These are phyloP conservation scores for Diaporthe ampelina DNA, from an alignment of 2,329 filamentous ascomycete genomes.

Conservation along the genomic window DNA sequence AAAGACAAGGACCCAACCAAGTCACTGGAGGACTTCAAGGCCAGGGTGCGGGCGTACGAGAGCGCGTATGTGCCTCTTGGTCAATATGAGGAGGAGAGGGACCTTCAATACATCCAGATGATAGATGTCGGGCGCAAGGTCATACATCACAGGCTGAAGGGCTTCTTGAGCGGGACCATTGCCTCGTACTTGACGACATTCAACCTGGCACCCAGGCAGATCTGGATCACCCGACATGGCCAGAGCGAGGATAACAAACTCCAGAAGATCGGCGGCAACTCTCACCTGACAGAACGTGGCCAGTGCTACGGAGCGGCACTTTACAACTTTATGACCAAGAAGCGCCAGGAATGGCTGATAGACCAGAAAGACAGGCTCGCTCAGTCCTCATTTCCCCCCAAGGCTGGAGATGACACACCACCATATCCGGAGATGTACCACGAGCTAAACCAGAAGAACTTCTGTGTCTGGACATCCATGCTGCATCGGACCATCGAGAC, in stretches of 20 bases:
- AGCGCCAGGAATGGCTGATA: constrained; percentile 85
- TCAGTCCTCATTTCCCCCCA: constrained; percentile 87
- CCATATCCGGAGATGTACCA: constrained; percentile 88
- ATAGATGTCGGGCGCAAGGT: constrained; percentile 97
- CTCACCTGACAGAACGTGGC: constrained; percentile 84
- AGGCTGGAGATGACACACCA: constrained; percentile 91
- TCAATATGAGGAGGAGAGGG: constrained; percentile 88
- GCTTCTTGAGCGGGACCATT: constrained; percentile 92
- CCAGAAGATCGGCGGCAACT: constrained; percentile 93
- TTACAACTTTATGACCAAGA: constrained; percentile 84
- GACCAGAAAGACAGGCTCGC: constrained; percentile 84
- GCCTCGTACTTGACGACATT: constrained; percentile 97
- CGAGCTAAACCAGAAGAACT: constrained; percentile 84
- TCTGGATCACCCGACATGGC: constrained; percentile 97
- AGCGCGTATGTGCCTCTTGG: constrained; percentile 94
- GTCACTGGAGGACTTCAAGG: constrained; percentile 91
- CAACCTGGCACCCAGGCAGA: constrained; percentile 93
- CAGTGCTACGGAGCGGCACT: constrained; percentile 83
- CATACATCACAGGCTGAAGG: constrained; percentile 88
- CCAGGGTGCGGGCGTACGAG: constrained; percentile 92
- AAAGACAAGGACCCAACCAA: constrained; percentile 90
- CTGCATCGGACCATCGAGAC: constrained; percentile 85
- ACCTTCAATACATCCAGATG: constrained; percentile 97
- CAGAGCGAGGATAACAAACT: constrained; percentile 89
- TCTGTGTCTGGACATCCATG: constrained; percentile 99